Evolutionary conservation across 1,284 basidiomycete genomes (phyloP).

Genomic region (Ustilago shanxiensis): DNA sequence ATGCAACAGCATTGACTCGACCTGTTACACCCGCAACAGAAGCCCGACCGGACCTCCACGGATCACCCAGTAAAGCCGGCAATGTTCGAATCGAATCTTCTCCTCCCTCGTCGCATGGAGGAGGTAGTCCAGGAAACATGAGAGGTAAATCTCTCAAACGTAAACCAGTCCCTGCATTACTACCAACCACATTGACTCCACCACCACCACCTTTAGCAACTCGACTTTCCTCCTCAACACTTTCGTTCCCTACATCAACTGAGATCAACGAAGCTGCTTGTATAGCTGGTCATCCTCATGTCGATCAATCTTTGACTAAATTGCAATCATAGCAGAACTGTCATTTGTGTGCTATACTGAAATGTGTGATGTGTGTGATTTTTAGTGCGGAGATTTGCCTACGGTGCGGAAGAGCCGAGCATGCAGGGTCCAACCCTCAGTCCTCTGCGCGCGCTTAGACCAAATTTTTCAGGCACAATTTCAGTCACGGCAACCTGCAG

Average conservation of each 20-base stretch:
- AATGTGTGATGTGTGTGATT: neutral
- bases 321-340: neutral
- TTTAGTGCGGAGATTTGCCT: neutral
- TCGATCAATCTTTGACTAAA: neutral
- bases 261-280: neutral
- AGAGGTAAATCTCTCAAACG: conserved; percentile 25
- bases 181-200: conserved; percentile 1
- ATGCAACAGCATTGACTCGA: neutral
- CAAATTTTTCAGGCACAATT: conserved; percentile 7
- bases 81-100: neutral
- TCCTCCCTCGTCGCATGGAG: neutral
- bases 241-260: neutral
- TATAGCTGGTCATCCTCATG: neutral
- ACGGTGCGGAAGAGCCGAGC: neutral
- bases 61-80: neutral
- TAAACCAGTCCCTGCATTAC: conserved; percentile 27
- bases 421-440: conserved; percentile 15
- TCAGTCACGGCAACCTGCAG: conserved; percentile 1
- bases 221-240: neutral
- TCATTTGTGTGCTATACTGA: too few relatives aligned
- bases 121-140: neutral
- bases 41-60: neutral
- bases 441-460: neutral
- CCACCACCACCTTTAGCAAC: neutral
- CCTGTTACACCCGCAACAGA: neutral